Evolutionary conservation across 2,329 filamentous ascomycete genomes (phyloP), one percentile per base, ranked within the genome.

Genomic region (Aspergillus aculeatinus): DNA sequence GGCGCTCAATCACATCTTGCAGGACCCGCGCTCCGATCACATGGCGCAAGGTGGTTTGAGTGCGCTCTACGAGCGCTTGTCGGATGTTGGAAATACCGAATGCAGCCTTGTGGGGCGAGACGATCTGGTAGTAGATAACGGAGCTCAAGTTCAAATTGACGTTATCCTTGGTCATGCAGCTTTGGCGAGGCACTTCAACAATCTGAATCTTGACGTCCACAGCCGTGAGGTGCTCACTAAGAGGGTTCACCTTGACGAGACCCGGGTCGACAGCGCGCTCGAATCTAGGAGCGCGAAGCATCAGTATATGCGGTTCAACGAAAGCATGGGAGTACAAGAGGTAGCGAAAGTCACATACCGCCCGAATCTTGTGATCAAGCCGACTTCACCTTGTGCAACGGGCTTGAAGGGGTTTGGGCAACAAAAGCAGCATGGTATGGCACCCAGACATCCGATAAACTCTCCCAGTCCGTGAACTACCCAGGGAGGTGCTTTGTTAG

Each of bases 101-200:
- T 61, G 95, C 94, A 60, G 94, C 92, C 81, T 96, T 97, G 85
- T 98, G 94, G 1, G 95, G 95, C 29, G 90, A 90, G 58, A 89
- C 90, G 72, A 99, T 94, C 83, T 96, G 93, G 82, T 99, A 99
- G 85, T 99, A 99, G 80, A 99, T 97, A 74, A 99, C 95, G 5
- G 91, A 96, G 51, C 93, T 98, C 67, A 99, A 84, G 70, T 93
- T 89, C 48, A 99, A 84, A 50, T 91, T 96, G 65, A 98, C 95
- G 72, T 99, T 99, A 83, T 99, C 95, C 82, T 98, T 98, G 76
- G 95, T 99, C 93, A 99, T 99, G 83, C 95, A 98, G 63, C 94
- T 87, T 79, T 99, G 95, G 79, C 93, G 88, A 19, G 94, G 94
- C 25, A 99, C 95, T 82, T 99, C 79, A 76, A 96, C 92, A 66